phyloP scores from a whole-genome alignment of 2,329 filamentous ascomycete genomes.

The Diaporthe ilicicola region DNA sequence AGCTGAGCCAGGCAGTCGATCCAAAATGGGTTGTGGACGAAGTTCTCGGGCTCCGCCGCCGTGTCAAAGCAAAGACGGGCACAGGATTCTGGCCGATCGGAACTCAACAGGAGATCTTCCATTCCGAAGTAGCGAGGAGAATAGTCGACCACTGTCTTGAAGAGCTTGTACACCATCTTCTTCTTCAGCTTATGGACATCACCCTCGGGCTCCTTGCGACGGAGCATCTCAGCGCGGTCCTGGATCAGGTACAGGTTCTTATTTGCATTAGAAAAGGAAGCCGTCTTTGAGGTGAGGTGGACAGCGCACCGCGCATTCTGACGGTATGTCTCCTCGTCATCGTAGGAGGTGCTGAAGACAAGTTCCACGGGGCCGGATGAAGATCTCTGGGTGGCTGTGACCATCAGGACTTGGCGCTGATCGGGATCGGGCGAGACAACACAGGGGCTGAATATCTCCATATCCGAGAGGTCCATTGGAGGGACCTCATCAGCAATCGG shows the following conservation, averaged over 20 bases:
- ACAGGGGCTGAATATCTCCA: constrained; percentile 65
- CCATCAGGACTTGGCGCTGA: constrained; percentile 58
- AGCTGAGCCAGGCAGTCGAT: constrained; percentile 67
- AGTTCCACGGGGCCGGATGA: constrained; percentile 69
- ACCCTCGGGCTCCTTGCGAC: neutral
- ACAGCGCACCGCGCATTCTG: constrained; percentile 75
- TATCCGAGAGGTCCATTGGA: constrained; percentile 72
- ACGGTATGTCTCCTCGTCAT: constrained; percentile 63
- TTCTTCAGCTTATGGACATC: constrained; percentile 61
- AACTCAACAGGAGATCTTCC: constrained; percentile 64
- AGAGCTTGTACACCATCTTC: constrained; percentile 62
- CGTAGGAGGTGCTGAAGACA: constrained; percentile 67
- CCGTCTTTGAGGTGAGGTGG: constrained; percentile 36
- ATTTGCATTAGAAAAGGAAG: constrained; percentile 23
- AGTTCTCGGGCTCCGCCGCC: constrained; percentile 52
- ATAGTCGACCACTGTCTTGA: constrained; percentile 66
- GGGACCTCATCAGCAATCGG: constrained; percentile 69
- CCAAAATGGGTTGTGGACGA: constrained; percentile 65
- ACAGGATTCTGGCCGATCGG: constrained; percentile 52
- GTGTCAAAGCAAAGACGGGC: constrained; percentile 48
- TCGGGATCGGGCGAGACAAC: constrained; percentile 64
- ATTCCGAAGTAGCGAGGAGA: constrained; percentile 69
- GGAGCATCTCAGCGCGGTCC: neutral
- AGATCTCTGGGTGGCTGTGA: constrained; percentile 65
- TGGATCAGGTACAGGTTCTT: constrained; percentile 29